Evolutionary conservation across 1,284 basidiomycete species (phyloP), one percentile per base, ranked within the genome.

Genomic region (Cryptococcus sp.): DNA sequence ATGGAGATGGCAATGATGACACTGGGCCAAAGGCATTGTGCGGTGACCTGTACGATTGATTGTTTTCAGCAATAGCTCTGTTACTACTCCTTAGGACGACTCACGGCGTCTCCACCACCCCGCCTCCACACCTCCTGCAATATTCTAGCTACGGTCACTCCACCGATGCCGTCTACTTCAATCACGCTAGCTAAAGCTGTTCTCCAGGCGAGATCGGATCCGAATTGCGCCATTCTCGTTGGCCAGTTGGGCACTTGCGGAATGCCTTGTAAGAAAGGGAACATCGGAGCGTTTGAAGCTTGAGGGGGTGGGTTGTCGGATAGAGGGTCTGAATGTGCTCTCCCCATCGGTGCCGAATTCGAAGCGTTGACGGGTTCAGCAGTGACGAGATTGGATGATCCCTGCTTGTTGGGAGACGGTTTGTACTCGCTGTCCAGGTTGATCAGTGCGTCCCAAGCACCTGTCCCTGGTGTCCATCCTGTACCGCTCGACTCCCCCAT

Each of bases 61-160:
- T 35, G 50, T 38, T 35, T 8, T 35, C 31, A 35, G 31, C 31
- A 8, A 35, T 35, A 35, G 31, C 31, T 35, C 5, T 6, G 31
- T 11, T 8, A 17, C 23, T 49, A 38, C 16, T 16, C n/a, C 19
- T 44, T 23, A 40, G 16, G n/a, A 5, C 1, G n/a, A 67, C 74
- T 68, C 53, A 76, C 75, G 8, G 64, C 56, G 39, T 67, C 69
- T 3, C 73, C 74, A 7, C 75, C 75, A 10, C 75, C 75, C 27
- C 75, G 53, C 53, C 69, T 71, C 75, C 75, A 77, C 1, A 77
- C 67, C 50, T 77, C 75, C 16, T 69, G 66, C 48, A 77, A 51
- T 2, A 77, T 54, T 23, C 67, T 59, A 3, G 68, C 65, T 0
- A 74, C 68, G 1, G 63, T 60, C 3, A 77, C 61, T 38, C 60